Conservation (phyloP, 2,329 filamentous ascomycete genomes). For the Fusarium xylarioides region DNA sequence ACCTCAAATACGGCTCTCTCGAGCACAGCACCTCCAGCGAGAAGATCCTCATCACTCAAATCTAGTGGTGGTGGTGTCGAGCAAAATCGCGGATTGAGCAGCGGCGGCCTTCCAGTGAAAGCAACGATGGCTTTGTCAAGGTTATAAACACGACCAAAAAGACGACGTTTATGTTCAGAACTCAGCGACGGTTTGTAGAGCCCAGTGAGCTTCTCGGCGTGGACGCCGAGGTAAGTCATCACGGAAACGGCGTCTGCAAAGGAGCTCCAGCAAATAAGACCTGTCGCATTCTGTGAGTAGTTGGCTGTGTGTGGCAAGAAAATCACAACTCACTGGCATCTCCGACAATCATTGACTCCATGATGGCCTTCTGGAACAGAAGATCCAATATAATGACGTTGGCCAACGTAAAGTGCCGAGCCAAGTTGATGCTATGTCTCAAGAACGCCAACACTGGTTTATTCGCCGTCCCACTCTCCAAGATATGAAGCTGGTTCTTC, state of each 20-base stretch:
- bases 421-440: neutral
- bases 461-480: neutral
- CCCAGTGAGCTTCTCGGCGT: neutral
- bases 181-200: neutral
- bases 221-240: conserved; percentile 7
- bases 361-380: neutral
- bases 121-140: neutral
- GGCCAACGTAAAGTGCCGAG: neutral
- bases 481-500: neutral
- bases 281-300: neutral
- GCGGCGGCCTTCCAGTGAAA: neutral
- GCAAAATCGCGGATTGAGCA: neutral
- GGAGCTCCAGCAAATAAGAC: neutral
- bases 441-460: neutral
- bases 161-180: neutral
- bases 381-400: conserved; percentile 9
- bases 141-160: neutral
- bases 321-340: neutral
- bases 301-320: rapidly evolving
- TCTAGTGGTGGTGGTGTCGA: neutral
- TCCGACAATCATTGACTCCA: neutral
- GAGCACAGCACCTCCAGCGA: neutral
- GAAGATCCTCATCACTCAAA: conserved; percentile 3
- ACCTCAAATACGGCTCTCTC: neutral
- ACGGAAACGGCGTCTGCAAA: neutral